Percentiles rank a stretch among this genome's conserved stretches.
Evolutionary conservation across 352 stramenopile species (phyloP).

Genomic region (Phytophthora chlamydospora): DNA sequence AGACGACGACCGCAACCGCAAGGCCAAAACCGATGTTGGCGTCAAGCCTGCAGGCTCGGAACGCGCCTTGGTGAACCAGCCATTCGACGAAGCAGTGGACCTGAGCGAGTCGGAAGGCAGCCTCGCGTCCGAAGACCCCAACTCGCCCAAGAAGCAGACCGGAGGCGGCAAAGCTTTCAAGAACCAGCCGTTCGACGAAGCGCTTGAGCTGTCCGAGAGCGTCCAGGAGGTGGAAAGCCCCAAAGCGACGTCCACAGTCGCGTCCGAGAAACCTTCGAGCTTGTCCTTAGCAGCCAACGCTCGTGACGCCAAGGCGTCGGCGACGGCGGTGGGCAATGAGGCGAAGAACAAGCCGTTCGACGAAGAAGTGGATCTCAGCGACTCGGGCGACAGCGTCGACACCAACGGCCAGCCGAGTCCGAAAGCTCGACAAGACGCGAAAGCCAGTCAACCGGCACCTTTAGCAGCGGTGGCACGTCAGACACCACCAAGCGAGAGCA

Average conservation of each 20-base stretch:
- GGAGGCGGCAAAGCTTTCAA: constrained; percentile 45
- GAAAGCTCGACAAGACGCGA: constrained; percentile 31
- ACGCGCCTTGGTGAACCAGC: constrained; percentile 74
- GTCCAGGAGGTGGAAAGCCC: constrained; percentile 79
- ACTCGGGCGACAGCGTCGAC: constrained; percentile 86
- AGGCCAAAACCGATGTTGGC: constrained; percentile 27
- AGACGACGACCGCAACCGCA: constrained; percentile 48
- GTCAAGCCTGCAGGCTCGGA: constrained; percentile 42
- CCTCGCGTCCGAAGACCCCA: constrained; percentile 46
- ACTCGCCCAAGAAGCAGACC: constrained; percentile 65
- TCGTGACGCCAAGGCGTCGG: constrained; percentile 12
- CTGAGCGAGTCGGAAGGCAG: constrained; percentile 85
- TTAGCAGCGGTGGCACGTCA: constrained; percentile 15
- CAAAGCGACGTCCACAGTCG: constrained; percentile 30
- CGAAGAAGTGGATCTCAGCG: constrained; percentile 86
- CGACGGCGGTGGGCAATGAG: constrained; percentile 38
- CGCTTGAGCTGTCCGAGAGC: constrained; percentile 81
- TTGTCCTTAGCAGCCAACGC: not conserved
- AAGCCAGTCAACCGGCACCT: constrained; percentile 15
- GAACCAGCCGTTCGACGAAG: constrained; percentile 85
- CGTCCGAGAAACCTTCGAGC: constrained; percentile 21
- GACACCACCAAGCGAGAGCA: constrained; percentile 18
- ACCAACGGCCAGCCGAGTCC: constrained; percentile 78
- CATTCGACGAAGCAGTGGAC: constrained; percentile 88
- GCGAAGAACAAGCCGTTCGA: constrained; percentile 89